These are phyloP conservation scores for Blastocystis sp. DNA, from an alignment of 352 stramenopile genomes.

Conservation along the genomic window DNA sequence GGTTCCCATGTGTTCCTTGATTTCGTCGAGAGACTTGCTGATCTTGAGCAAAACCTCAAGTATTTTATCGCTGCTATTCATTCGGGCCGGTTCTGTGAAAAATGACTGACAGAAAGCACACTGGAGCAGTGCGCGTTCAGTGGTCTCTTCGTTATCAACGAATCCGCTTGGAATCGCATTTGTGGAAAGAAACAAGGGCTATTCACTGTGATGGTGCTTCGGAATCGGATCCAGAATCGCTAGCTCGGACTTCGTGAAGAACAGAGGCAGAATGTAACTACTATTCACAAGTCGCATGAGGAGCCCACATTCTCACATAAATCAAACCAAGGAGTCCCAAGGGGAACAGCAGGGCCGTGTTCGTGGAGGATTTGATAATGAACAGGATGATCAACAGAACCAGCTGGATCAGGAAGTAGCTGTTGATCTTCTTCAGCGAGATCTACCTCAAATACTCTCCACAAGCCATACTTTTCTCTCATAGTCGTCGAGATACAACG, in stretches of 20 bases:
- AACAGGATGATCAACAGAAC: conserved; percentile 6
- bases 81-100: not conserved
- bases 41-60: conserved; percentile 42
- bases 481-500: conserved; percentile 17
- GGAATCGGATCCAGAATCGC: conserved; percentile 33
- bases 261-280: conserved; percentile 21
- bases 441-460: not conserved
- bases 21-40: conserved; percentile 56
- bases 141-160: too few relatives aligned
- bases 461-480: not conserved
- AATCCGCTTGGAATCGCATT: too few relatives aligned
- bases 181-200: not conserved
- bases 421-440: conserved; percentile 29
- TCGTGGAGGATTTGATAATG: conserved; percentile 4
- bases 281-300: not conserved
- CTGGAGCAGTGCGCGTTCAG: too few relatives aligned
- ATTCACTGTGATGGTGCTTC: conserved; percentile 8
- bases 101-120: too few relatives aligned
- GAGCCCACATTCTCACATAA: conserved; percentile 25
- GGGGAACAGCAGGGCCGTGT: conserved; percentile 43
- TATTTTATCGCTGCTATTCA: conserved; percentile 27
- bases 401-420: conserved; percentile 35
- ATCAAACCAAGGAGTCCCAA: conserved; percentile 29
- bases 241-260: conserved; percentile 47
- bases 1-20: not conserved